Evolutionary conservation across 345 rosid genomes (phyloP).

Genomic region (Syzygium jambos): DNA sequence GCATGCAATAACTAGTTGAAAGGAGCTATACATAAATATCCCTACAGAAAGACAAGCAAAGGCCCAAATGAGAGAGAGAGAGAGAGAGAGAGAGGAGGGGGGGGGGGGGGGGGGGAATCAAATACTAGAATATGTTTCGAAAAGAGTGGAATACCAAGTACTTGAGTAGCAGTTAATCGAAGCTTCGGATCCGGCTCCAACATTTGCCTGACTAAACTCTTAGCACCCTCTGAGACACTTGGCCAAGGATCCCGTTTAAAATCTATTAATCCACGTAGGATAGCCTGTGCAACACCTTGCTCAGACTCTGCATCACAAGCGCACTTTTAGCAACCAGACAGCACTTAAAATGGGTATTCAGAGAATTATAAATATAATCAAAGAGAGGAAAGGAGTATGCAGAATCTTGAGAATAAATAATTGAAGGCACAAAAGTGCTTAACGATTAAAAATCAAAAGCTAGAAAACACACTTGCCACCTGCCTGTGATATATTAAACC

Average conservation of each 20-base stretch:
- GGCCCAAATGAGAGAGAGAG: not conserved
- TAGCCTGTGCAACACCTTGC: slow-evolving; percentile 99
- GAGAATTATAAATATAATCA: not conserved
- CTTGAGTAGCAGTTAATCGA: slow-evolving; percentile 92
- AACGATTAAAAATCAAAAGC: not conserved
- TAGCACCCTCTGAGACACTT: slow-evolving; percentile 86
- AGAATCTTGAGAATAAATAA: not conserved
- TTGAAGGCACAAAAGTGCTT: not conserved
- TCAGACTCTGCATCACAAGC: slow-evolving; percentile 66
- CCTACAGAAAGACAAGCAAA: not conserved
- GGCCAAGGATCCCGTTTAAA: slow-evolving; percentile 99
- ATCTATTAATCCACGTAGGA: slow-evolving; percentile 90
- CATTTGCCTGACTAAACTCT: slow-evolving; percentile 85
- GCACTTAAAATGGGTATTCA: not conserved
- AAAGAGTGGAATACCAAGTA: slow-evolving; percentile 51
- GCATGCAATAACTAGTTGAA: not conserved
- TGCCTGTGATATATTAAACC: not conserved
- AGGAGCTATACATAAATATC: not conserved
- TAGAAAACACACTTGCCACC: not conserved
- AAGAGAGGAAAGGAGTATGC: not conserved
- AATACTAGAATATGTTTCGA: not conserved
- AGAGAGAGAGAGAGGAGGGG: not conserved
- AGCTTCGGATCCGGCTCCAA: slow-evolving; percentile 97
- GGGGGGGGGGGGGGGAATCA: not conserved
- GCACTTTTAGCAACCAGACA: not conserved